A percentile compares a stretch with the other conserved stretches of the same genome.
Conservation (phyloP, 2,329 filamentous ascomycete species). For the Fusarium sororula region DNA sequence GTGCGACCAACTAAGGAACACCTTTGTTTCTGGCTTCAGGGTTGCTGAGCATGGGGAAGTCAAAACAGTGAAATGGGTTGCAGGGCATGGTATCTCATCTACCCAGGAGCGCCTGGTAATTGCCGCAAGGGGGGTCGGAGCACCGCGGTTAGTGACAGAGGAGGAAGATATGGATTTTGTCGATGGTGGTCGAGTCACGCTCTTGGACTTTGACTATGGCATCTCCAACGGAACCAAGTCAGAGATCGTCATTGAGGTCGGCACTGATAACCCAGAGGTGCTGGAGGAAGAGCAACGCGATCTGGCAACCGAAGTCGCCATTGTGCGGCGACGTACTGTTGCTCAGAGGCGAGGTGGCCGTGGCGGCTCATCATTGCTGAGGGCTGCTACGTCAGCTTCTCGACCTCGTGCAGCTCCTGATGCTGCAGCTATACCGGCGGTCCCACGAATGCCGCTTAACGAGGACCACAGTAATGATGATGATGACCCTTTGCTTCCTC, state of each 20-base stretch:
- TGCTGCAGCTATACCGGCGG: constrained; percentile 45
- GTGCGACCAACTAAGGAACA: constrained; percentile 74
- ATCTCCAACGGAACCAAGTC: constrained; percentile 62
- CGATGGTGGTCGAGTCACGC: constrained; percentile 78
- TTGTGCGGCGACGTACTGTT: constrained; percentile 78
- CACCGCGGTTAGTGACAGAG: constrained; percentile 66
- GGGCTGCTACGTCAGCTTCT: constrained; percentile 57
- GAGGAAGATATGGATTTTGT: constrained; percentile 78
- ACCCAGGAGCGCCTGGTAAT: constrained; percentile 70
- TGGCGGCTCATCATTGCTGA: constrained; percentile 54
- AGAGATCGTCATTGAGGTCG: constrained; percentile 77
- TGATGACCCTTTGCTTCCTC: constrained; percentile 64
- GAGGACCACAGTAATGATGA: constrained; percentile 46
- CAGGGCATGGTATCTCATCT: constrained; percentile 58
- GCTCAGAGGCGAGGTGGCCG: constrained; percentile 66
- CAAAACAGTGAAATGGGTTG: constrained; percentile 77
- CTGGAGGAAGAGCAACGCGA: constrained; percentile 79
- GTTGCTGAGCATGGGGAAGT: constrained; percentile 72
- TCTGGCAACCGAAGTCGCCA: constrained; percentile 80
- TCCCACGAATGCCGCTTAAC: constrained; percentile 38
- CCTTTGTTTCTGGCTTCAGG: constrained; percentile 73
- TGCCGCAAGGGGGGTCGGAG: constrained; percentile 74
- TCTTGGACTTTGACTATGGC: constrained; percentile 78
- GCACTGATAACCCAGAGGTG: constrained; percentile 72
- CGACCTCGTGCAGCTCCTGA: constrained; percentile 42